Evolutionary conservation across 352 stramenopile genomes (phyloP).

Genomic region (Phytophthora pini): DNA sequence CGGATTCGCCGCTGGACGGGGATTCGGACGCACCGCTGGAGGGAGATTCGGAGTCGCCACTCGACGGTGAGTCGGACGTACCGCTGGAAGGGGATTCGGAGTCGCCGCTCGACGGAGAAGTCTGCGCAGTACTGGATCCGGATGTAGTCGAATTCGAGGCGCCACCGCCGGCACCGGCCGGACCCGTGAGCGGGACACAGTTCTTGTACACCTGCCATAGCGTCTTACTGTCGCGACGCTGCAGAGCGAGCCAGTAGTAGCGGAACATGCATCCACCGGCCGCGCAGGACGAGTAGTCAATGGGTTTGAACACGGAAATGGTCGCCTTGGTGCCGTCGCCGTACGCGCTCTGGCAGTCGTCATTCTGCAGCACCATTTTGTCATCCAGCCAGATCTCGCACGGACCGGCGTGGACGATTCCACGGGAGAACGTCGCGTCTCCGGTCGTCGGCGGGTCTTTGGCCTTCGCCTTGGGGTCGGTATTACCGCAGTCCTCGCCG

Average conservation of each 20-base stretch:
- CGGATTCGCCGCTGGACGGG: background rate
- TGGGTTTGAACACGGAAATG: slow-evolving; percentile 40
- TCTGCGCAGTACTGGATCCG: slow-evolving; percentile 17
- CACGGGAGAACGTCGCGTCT: slow-evolving; percentile 37
- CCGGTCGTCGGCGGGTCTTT: slow-evolving; percentile 24
- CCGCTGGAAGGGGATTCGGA: slow-evolving; percentile 17
- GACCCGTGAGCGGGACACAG: slow-evolving; percentile 31
- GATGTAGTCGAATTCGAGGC: slow-evolving; percentile 16
- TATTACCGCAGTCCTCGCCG: slow-evolving; percentile 35
- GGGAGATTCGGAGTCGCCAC: slow-evolving; percentile 2
- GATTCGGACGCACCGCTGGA: slow-evolving; percentile 11
- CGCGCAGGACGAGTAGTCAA: slow-evolving; percentile 42
- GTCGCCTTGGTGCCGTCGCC: slow-evolving; percentile 27
- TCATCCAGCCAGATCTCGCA: slow-evolving; percentile 44
- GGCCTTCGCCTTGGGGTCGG: slow-evolving; percentile 27
- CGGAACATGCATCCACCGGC: slow-evolving; percentile 39
- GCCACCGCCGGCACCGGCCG: slow-evolving; percentile 13
- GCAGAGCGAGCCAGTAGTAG: slow-evolving; percentile 46
- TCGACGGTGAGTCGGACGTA: slow-evolving; percentile 9
- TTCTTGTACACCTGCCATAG: slow-evolving; percentile 49
- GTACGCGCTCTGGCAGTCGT: slow-evolving; percentile 39
- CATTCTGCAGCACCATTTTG: slow-evolving; percentile 37
- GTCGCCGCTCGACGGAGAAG: slow-evolving; percentile 20
- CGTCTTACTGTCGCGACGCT: slow-evolving; percentile 31
- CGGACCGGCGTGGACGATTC: slow-evolving; percentile 33